Evolutionary conservation across 2,329 filamentous ascomycete species (phyloP), one percentile per base, ranked within the genome.

Genomic region (Talaromyces albobiverticillius): DNA sequence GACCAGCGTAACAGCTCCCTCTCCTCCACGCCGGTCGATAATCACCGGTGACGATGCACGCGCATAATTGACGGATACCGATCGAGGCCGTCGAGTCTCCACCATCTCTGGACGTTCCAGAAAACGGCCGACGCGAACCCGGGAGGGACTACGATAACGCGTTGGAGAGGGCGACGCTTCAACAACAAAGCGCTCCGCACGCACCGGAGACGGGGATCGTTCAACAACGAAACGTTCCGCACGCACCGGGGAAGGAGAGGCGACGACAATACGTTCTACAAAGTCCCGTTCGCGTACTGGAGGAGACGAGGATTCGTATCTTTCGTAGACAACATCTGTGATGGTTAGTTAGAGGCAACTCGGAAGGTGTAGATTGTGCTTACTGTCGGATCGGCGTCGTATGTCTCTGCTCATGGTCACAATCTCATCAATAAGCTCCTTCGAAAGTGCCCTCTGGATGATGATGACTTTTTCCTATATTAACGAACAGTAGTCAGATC

Each of bases 361-460:
- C 22, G 4, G 5, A 38, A 16, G 8, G 9, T n/a, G 36, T 20
- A 22, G 18, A 16, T 29, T 25, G 32, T 41, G 56, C 56, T 52
- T 58, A 71, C 69, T 64, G 61, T 71, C 67, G 13, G 62, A 57
- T 42, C 64, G 62, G 38, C 64, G 65, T 55, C 63, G 67, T 53
- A 72, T 67, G 29, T 87, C 84, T 64, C 91, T 88, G 70, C 90
- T 95, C 47, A 91, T 78, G 64, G 84, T 87, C 63, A 96, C 88
- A 42, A 96, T 80, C 64, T 95, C 88, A 62, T 96, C 91, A 59
- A 96, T 96, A 63, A 96, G 90, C 16, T 93, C 85, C 63, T 95
- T 92, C 14, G 90, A 89, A 4, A 97, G 80, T 9, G 93, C 92
- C 66, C 89, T 87, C 62, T 88, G 84, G 31, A 97, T 85, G 50